These are phyloP conservation scores for Exophiala spinifera DNA, from an alignment of 2,329 filamentous ascomycete genomes.

Conservation along the genomic window DNA sequence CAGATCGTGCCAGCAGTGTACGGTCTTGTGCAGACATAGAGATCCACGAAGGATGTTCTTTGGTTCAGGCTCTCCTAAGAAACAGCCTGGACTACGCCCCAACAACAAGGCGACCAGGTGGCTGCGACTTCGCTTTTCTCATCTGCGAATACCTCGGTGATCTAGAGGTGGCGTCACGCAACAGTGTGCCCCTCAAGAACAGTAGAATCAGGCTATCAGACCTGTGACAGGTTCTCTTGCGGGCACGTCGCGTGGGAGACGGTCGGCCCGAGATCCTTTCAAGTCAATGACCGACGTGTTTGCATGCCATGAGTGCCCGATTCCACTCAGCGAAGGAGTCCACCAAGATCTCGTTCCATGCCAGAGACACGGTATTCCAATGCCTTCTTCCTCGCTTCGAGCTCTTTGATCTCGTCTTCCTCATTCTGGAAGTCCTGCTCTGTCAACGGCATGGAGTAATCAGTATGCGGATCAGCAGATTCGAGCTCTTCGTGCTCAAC, in stretches of 20 bases:
- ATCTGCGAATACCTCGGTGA: too few relatives aligned
- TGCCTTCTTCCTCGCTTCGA: constrained; percentile 61
- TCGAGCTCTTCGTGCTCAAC: constrained; percentile 55
- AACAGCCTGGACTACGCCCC: too few relatives aligned
- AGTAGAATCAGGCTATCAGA: too few relatives aligned
- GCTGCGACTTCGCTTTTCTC: too few relatives aligned
- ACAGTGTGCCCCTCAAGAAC: too few relatives aligned
- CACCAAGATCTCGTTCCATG: constrained; percentile 67
- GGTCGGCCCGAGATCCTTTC: too few relatives aligned
- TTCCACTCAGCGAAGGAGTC: constrained; percentile 48
- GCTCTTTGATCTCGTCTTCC: constrained; percentile 55
- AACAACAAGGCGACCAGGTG: too few relatives aligned
- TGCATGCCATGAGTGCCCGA: background rate
- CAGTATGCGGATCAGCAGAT: constrained; percentile 36
- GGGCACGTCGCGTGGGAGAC: background rate
- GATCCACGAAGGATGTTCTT: too few relatives aligned
- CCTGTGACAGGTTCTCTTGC: background rate
- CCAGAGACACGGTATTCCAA: constrained; percentile 64
- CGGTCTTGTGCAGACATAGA: too few relatives aligned
- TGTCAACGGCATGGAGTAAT: constrained; percentile 31
- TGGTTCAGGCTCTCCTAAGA: too few relatives aligned
- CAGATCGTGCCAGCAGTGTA: too few relatives aligned
- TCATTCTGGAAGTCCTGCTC: constrained; percentile 46
- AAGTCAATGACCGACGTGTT: background rate
- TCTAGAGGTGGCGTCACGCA: too few relatives aligned